Percentiles rank a stretch among this genome's conserved stretches.
phyloP scores from a whole-genome alignment of 257 asterid species.

The Osmanthus fragrans region DNA sequence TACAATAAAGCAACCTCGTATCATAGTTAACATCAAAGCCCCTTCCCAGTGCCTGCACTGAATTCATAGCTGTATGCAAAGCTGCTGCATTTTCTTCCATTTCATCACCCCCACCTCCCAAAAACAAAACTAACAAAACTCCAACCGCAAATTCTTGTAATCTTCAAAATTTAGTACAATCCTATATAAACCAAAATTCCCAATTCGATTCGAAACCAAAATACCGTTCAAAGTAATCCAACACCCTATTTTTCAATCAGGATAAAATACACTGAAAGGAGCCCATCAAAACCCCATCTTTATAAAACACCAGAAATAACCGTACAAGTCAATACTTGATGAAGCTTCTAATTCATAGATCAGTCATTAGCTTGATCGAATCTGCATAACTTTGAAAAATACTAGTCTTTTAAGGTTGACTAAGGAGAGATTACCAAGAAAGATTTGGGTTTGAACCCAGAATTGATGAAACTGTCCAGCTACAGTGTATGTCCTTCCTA shows the following conservation, averaged over 20 bases:
- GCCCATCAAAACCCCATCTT: neutral
- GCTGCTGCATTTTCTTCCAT: constrained; percentile 89
- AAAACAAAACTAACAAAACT: constrained; percentile 13
- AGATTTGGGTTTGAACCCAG: constrained; percentile 17
- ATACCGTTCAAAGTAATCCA: constrained; percentile 17
- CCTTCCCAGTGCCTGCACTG: constrained; percentile 84
- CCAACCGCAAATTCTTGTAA: constrained; percentile 10
- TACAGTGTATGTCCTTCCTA: constrained; percentile 25
- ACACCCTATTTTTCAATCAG: constrained; percentile 9
- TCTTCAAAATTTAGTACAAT: constrained; percentile 19
- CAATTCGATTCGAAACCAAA: constrained; percentile 11
- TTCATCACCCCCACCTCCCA: constrained; percentile 47
- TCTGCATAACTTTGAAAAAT: constrained; percentile 8
- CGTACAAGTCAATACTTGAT: constrained; percentile 21
- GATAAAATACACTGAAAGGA: constrained; percentile 14
- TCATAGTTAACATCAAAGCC: constrained; percentile 89
- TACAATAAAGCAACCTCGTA: constrained; percentile 84
- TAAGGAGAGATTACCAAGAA: constrained; percentile 28
- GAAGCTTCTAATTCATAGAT: constrained; percentile 33
- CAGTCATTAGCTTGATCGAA: constrained; percentile 25
- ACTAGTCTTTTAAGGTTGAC: constrained; percentile 22
- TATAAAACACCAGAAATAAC: constrained; percentile 8
- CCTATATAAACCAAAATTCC: constrained; percentile 19
- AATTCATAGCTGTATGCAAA: constrained; percentile 67
- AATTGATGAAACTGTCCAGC: constrained; percentile 17